phyloP scores from a whole-genome alignment of 345 rosid genomes.

The Diplotaxis tenuifolia region DNA sequence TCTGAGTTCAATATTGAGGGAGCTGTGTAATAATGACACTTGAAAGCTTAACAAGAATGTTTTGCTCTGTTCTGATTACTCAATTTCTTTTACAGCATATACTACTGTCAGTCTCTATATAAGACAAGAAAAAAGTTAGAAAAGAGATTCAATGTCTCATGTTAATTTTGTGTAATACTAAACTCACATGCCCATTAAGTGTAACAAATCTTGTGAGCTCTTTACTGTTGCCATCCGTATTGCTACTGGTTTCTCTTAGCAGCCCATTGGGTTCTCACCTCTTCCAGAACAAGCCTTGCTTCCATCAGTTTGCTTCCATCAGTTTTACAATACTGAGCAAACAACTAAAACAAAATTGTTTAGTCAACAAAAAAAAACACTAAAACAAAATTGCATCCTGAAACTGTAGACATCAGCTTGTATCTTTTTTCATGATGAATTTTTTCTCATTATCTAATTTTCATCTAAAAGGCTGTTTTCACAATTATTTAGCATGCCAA shows the following conservation, averaged over 20 bases:
- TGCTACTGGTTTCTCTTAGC: neutral
- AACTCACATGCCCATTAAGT: neutral
- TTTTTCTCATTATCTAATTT: neutral
- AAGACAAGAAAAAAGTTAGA: neutral
- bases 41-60: slow-evolving; percentile 19
- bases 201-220: neutral
- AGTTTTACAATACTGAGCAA: neutral
- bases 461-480: neutral
- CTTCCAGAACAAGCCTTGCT: neutral
- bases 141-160: neutral
- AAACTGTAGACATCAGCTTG: neutral
- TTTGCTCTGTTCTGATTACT: slow-evolving; percentile 16
- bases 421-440: neutral
- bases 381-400: neutral
- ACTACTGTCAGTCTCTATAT: neutral
- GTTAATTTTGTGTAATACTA: neutral
- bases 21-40: slow-evolving; percentile 9
- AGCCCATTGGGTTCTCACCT: neutral
- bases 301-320: neutral
- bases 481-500: neutral
- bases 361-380: too few relatives aligned
- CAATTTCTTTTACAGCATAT: neutral
- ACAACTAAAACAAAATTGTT: neutral
- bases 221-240: slow-evolving; percentile 57
- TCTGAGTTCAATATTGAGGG: slow-evolving; percentile 2